Conservation (phyloP, 1,284 basidiomycete genomes). For the Malassezia dermatis region DNA sequence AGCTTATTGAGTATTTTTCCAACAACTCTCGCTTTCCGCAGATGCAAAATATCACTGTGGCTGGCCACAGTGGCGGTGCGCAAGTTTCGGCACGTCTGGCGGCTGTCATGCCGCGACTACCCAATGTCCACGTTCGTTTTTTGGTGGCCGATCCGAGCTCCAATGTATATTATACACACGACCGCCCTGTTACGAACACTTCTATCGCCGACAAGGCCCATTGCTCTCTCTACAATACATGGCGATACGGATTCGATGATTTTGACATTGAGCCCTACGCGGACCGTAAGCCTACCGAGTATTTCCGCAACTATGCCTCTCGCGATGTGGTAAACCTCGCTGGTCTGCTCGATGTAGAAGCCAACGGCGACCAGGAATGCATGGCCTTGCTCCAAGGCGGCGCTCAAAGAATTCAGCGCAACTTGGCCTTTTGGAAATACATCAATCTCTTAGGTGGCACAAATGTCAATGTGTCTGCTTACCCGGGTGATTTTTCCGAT, state of each 20-base stretch:
- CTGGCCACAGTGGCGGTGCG: slow-evolving; percentile 36
- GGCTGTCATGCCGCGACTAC: slow-evolving; percentile 1
- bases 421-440: slow-evolving; percentile 37
- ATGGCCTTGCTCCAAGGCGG: slow-evolving; percentile 30
- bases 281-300: neutral
- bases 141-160: slow-evolving; percentile 31
- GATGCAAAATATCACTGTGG: slow-evolving; percentile 33
- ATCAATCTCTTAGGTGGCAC: slow-evolving; percentile 25
- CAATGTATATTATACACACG: slow-evolving; percentile 29
- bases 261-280: slow-evolving; percentile 4
- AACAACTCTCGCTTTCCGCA: slow-evolving; percentile 22
- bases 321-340: slow-evolving; percentile 32
- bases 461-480: slow-evolving; percentile 6
- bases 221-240: slow-evolving; percentile 27
- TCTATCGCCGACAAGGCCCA: slow-evolving; percentile 3
- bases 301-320: slow-evolving; percentile 22
- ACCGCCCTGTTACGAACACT: slow-evolving; percentile 22
- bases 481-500: slow-evolving; percentile 26
- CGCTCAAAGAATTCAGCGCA: slow-evolving; percentile 17
- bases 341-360: slow-evolving; percentile 20
- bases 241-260: slow-evolving; percentile 24
- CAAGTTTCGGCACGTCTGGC: slow-evolving; percentile 34
- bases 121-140: slow-evolving; percentile 23
- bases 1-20: slow-evolving; percentile 19
- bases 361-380: slow-evolving; percentile 31